Base-by-base conservation (phyloP, 108 stramenopile species). In the Nannochloropsis granulata region DNA sequence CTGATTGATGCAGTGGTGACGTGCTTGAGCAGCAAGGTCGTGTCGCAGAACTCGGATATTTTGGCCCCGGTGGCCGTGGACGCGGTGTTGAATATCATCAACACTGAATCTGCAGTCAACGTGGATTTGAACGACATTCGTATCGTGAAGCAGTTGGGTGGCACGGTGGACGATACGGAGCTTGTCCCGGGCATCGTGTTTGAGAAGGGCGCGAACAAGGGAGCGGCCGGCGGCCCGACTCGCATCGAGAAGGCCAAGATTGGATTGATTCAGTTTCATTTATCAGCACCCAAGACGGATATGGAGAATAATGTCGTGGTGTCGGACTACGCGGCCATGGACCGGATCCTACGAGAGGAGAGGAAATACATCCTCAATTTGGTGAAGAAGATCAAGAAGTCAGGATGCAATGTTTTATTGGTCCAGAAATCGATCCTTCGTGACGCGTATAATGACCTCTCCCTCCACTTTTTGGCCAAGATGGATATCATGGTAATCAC, bases 291-390 rank as follows among this genome's bases (percentile, higher is more conserved):
- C 85, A 99, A 99, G 91, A 98, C 97, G 14, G 98, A 99, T 91
- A 99, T 99, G 96, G 98, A 99, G 93, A 98, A 98, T 92, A 98
- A 94, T 85, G 96, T 98, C 43, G 97, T 99, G 23, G 97, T 99
- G 34, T 92, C 91, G 19, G 98, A 99, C 90, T 99, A 99, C 89
- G 96, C 96, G 43, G 95, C 96, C 86, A 99, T 99, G 98, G 98
- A 99, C 91, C 95, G 98, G 21, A 95, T 99, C 82, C 92, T 99
- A 19, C 92, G 96, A 24, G 97, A 97, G 84, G 97, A 97, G 90
- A 71, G 83, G 16, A 78, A 83, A 45, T 82, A 82, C 42, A 82
- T 25, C 8, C 24, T 25, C 13, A 25, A 25, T 21, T 8, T 80
- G 79, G 24, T 80, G 23, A 71, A 24, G 78, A 43, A 94, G 85